Evolutionary conservation across 805 yeast genomes (phyloP), one percentile per base, ranked within the genome.

Genomic region (Pachysolen tannophilus): DNA sequence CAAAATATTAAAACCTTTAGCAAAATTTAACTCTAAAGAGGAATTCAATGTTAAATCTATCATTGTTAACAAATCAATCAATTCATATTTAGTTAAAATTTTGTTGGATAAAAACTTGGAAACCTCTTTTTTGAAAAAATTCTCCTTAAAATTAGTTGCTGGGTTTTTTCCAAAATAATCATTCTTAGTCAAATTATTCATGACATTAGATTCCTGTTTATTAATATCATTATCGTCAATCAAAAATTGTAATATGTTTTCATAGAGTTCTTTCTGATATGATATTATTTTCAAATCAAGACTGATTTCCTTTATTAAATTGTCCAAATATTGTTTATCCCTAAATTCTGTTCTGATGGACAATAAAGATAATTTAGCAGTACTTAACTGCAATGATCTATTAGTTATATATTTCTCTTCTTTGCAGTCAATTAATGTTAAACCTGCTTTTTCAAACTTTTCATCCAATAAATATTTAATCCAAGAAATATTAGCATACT

Each of bases 291-390:
- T 66, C 17, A 78, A 56, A 23, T 65, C 67, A 21, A 61, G 60
- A 43, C 79, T 79, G 20, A 81, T 67, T 7, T 65, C 67, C 13
- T 49, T 50, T 7, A 75, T 35, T 4, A 55, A 34, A 3, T 55
- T 58, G 3, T 46, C 30, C 42, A 41, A 31, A n/a, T 39, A 40
- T 5, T 41, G 45, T 5, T 44, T 48, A 15, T 39, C 26, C 4
- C 39, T 40, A 2, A 18, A 27, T 3, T 39, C 32, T 4, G 32
- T 20, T 27, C 51, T 49, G 1, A 65, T 52, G 0, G 77, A 78
- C 14, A 82, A 48, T 2, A 73, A 62, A 2, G 84, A 58, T 16
- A 87, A 55, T 52, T 86, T 86, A 2, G 94, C 88, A 33, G 86
- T 55, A 38, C 85, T 80, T 40, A 78, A 64, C 43, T 76, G 76